Base-by-base conservation (phyloP, 2,329 filamentous ascomycete genomes). In the Penicillium sp. region DNA sequence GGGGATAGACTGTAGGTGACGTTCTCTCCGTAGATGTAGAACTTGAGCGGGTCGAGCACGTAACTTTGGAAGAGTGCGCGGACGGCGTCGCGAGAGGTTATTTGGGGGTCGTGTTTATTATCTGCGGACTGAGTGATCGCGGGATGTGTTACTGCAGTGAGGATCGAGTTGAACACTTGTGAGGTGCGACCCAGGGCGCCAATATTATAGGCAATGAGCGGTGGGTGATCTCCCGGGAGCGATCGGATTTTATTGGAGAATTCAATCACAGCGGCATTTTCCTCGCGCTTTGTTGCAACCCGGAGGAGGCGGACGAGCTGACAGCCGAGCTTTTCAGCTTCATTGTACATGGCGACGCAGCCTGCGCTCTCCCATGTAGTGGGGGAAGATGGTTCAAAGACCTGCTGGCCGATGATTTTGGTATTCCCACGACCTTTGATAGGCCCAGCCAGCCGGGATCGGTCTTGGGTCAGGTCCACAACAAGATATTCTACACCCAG, bases 1-100 rank as follows among this genome's bases (percentile, higher is more conserved):
- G 76, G 76, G 2, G 76, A 78, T 25, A 78, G 57, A 65, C 75
- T 77, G 59, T 74, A 75, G 10, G 74, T 68, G 4, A 78, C 74
- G 31, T 72, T 76, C 11, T 70, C 73, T 15, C 76, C 76, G 15
- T 76, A 67, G 5, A 78, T 75, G 58, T 72, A 76, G 53, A 78
- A 78, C 27, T 76, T 67, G 8, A 78, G 64, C 2, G 75, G 71
- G 39, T 78, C 76, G 21, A 78, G 68, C 33, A 75, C 67, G 36
- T 75, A 78, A 53, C 72, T 75, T 39, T 76, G 70, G 46, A 75
- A 76, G 8, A 78, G 67, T 2, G 74, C 75, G 50, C 66, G 64
- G 2, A 77, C 65, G 7, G 72, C 72, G 48, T 76, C 74, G 45
- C 65, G 68, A 7, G 74, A 72, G 7, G 71, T 75, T 19, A 76